phyloP scores from a whole-genome alignment of 148 eudicot genomes.

The Talinum fruticosum region DNA sequence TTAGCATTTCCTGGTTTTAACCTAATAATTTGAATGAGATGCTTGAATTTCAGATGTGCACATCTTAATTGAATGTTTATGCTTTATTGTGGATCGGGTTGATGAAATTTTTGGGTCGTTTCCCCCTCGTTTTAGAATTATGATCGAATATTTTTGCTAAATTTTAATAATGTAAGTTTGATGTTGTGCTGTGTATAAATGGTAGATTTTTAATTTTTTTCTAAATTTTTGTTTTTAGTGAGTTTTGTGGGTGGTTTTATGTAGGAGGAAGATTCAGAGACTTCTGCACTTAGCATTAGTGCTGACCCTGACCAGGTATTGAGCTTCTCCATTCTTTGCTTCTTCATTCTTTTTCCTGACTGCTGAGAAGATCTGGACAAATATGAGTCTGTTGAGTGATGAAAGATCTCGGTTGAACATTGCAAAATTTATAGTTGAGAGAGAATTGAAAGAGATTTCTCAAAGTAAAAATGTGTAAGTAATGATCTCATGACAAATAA shows the following conservation, averaged over 20 bases:
- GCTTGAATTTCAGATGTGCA: not conserved
- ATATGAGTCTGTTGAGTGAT: not conserved
- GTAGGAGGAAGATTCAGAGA: conserved; percentile 26
- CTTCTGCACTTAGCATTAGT: conserved; percentile 36
- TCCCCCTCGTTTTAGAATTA: not conserved
- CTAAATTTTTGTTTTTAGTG: not conserved
- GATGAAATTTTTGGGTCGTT: not conserved
- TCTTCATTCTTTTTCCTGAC: not conserved
- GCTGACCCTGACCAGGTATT: conserved; percentile 42
- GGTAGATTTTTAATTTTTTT: not conserved
- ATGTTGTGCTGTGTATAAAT: not conserved
- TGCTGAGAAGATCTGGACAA: not conserved
- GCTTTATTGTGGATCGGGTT: not conserved
- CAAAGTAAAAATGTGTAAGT: not conserved
- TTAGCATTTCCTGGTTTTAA: not conserved
- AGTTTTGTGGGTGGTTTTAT: conserved; percentile 9
- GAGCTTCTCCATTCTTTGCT: conserved; percentile 11
- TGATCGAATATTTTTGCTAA: not conserved
- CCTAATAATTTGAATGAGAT: not conserved
- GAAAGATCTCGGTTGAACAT: not conserved
- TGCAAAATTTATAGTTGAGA: not conserved
- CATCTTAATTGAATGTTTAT: not conserved
- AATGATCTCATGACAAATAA: not conserved
- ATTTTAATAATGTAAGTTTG: not conserved
- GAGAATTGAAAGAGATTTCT: not conserved